Evolutionary conservation across 2,329 filamentous ascomycete species (phyloP), one percentile per base, ranked within the genome.

Genomic region (Pseudocercospora fuligena): DNA sequence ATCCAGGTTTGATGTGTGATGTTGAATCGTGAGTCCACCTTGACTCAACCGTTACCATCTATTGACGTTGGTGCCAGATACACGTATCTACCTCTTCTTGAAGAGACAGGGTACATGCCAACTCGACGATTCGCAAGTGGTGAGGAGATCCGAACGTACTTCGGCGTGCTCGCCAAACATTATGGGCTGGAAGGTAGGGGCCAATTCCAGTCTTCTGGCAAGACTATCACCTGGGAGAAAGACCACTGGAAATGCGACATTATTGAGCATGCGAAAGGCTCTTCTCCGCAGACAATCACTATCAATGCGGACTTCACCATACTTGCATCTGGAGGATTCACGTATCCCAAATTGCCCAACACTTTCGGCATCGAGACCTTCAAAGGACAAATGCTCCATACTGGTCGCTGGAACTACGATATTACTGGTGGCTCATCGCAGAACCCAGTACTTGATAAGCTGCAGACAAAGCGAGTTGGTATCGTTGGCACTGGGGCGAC

Each of bases 91-190:
- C 86, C 87, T 16, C 75, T 88, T 9, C 80, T 89, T 2, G 87
- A 89, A 67, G 86, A 89, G 74, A 87, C 81, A 0, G 84, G 83
- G 0, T 88, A 87, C 70, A 82, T 88, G 73, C 88, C 87, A 0
- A 83, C 78, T 12, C 78, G 84, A 40, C 80, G 80, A 47, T 86
- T 84, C 68, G 75, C 80, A 0, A 75, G 75, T 7, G 82, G 81
- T 0, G 66, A 73, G 1, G 84, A 86, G 67, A 64, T 88, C 12
- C 79, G 82, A 1, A 74, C 79, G 40, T 80, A 88, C 70, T 78
- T 81, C 2, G 74, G 83, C 4, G 73, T 76, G 1, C 78, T 87
- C 16, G 82, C 80, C 3, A 73, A 76, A 47, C 77, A 81, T 62
- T 87, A 77, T 69, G 73, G 78, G 1, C 73, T 88, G 5, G 74